A percentile compares a stretch with the other conserved stretches of the same genome.
These are phyloP conservation scores for Alternaria sp. DNA, from an alignment of 2,329 filamentous ascomycete genomes.

Conservation along the genomic window DNA sequence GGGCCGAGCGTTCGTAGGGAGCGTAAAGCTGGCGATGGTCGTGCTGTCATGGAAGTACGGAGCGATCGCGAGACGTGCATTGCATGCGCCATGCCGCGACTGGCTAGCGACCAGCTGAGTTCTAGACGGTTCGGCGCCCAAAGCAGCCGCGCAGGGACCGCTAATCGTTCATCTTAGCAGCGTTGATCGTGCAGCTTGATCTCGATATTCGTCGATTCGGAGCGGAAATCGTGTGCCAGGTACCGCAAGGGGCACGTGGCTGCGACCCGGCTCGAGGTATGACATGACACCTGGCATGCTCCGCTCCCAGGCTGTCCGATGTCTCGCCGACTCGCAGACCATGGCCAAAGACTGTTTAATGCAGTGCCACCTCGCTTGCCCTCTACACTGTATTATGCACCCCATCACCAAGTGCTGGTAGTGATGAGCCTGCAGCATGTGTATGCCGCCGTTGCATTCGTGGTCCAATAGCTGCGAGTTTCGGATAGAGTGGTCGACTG, in stretches of 20 bases:
- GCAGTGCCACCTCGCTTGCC: constrained; percentile 7
- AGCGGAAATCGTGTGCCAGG: constrained; percentile 24
- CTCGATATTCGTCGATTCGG: constrained; percentile 17
- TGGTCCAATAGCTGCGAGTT: not conserved
- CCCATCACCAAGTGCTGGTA: not conserved
- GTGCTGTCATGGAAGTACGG: constrained; percentile 32
- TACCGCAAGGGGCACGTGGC: constrained; percentile 11
- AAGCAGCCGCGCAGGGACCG: constrained; percentile 11
- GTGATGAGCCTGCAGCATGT: not conserved
- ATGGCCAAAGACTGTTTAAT: constrained; percentile 2
- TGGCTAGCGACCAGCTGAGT: constrained; percentile 10
- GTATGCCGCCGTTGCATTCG: not conserved
- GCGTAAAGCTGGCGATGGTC: constrained; percentile 28
- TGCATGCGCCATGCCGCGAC: constrained; percentile 21
- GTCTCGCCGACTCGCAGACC: not conserved
- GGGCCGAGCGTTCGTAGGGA: constrained; percentile 24
- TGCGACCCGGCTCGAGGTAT: not conserved
- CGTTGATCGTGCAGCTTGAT: constrained; percentile 15
- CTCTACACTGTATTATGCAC: not conserved
- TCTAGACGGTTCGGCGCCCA: constrained; percentile 24
- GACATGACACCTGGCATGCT: constrained; percentile 9
- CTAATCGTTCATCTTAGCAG: constrained; percentile 14
- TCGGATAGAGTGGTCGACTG: not conserved
- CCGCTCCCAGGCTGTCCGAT: not conserved
- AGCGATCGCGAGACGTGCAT: constrained; percentile 34